phyloP scores from a whole-genome alignment of 805 yeast species.

The Metschnikowia chrysomelidarum region DNA sequence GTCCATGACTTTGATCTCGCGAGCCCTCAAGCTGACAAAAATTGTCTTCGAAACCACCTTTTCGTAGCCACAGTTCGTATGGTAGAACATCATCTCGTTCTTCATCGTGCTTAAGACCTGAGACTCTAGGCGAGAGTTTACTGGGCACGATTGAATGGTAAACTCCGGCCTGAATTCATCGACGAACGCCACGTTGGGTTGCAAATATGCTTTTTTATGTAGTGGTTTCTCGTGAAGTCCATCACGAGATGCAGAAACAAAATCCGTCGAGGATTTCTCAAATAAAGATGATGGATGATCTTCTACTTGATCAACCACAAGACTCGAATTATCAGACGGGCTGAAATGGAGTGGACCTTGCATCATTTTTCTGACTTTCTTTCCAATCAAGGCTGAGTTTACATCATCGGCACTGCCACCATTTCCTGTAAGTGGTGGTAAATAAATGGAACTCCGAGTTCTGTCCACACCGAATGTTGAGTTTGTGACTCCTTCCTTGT shows the following conservation, averaged over 20 bases:
- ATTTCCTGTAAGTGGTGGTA: constrained; percentile 5
- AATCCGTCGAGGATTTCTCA: background rate
- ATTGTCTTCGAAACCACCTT: constrained; percentile 36
- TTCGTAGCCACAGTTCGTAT: constrained; percentile 33
- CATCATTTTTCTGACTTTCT: constrained; percentile 6
- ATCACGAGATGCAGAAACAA: background rate
- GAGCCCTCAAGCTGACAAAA: constrained; percentile 42
- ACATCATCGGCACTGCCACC: constrained; percentile 4
- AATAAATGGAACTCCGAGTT: constrained; percentile 6
- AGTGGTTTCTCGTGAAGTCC: background rate
- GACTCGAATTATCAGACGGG: background rate
- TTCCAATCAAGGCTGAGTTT: constrained; percentile 5
- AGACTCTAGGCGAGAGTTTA: constrained; percentile 47
- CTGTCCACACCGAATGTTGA: constrained; percentile 10
- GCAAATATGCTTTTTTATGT: constrained; percentile 17
- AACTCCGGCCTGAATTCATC: constrained; percentile 55
- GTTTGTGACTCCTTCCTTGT: constrained; percentile 12
- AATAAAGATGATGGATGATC: too few relatives aligned
- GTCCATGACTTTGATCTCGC: constrained; percentile 46
- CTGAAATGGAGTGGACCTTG: background rate
- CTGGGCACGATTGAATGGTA: constrained; percentile 53
- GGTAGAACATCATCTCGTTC: constrained; percentile 46
- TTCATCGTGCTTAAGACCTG: constrained; percentile 52
- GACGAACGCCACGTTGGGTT: constrained; percentile 41
- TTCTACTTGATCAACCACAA: background rate